These are phyloP conservation scores for Tulasnella sp. DNA, from an alignment of 768 basidiomycete genomes.

Conservation along the genomic window DNA sequence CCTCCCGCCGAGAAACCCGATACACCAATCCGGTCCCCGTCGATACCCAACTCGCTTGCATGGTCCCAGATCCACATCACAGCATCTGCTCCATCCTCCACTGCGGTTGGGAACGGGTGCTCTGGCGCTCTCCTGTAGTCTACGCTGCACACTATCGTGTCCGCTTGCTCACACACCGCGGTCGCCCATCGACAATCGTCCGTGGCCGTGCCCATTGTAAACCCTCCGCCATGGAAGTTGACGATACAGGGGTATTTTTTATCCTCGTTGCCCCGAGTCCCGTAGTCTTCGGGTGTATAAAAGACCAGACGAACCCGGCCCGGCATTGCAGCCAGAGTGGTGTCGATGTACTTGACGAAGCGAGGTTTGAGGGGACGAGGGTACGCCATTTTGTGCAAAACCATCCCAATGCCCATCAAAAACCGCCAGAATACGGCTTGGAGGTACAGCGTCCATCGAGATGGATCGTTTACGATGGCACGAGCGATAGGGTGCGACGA, in stretches of 20 bases:
- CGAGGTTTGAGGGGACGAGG: slow-evolving; percentile 15
- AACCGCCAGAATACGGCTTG: slow-evolving; percentile 31
- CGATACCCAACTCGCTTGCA: slow-evolving; percentile 37
- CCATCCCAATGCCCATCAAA: slow-evolving; percentile 35
- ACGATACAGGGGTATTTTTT: slow-evolving; percentile 31
- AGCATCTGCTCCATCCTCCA: slow-evolving; percentile 41
- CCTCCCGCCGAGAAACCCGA: slow-evolving; percentile 41
- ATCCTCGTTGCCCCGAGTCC: neutral
- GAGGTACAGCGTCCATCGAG: neutral
- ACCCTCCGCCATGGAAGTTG: slow-evolving; percentile 33
- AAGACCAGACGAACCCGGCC: slow-evolving; percentile 32
- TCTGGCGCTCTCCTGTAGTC: slow-evolving; percentile 40
- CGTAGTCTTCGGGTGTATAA: slow-evolving; percentile 29
- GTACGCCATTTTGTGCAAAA: slow-evolving; percentile 16
- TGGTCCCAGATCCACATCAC: slow-evolving; percentile 36
- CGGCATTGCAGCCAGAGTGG: slow-evolving; percentile 16
- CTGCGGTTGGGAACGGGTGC: slow-evolving; percentile 40
- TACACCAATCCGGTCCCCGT: slow-evolving; percentile 36
- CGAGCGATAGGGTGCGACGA: neutral
- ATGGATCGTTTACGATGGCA: neutral
- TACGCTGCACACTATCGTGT: slow-evolving; percentile 37
- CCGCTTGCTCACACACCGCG: slow-evolving; percentile 33
- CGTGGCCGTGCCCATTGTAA: slow-evolving; percentile 26
- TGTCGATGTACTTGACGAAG: slow-evolving; percentile 25
- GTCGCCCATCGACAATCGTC: slow-evolving; percentile 39